phyloP scores from a whole-genome alignment of 306 rosid genomes.

The Rubus parviflorus region DNA sequence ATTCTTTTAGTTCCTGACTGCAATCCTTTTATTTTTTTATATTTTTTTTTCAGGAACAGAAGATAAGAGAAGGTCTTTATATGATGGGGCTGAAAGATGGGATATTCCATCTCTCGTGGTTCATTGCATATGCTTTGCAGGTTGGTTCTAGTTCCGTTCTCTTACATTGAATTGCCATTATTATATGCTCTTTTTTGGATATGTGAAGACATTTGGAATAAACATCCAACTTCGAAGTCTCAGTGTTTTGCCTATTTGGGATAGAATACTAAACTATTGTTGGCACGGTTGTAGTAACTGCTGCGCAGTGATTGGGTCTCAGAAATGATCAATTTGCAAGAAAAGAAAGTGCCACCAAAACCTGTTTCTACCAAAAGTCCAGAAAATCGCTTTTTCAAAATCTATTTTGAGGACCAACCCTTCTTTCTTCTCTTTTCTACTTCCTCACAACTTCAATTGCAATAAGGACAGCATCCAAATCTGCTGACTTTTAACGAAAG shows the following conservation, averaged over 20 bases:
- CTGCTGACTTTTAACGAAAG: not conserved
- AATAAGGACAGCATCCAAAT: not conserved
- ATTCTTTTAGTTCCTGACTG: constrained; percentile 25
- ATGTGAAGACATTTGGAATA: not conserved
- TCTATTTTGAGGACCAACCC: not conserved
- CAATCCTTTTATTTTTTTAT: constrained; percentile 13
- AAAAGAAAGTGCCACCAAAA: not conserved
- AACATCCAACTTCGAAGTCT: not conserved
- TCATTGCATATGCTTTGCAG: constrained; percentile 84
- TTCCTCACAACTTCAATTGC: not conserved
- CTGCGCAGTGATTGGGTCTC: not conserved
- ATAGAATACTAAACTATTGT: not conserved
- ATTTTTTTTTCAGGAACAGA: constrained; percentile 69
- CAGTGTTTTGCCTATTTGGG: constrained; percentile 1
- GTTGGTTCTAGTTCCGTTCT: constrained; percentile 37
- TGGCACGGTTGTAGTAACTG: not conserved
- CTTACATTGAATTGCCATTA: constrained; percentile 1
- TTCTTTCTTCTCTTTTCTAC: not conserved
- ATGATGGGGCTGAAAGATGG: constrained; percentile 98
- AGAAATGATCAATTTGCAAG: constrained; percentile 12
- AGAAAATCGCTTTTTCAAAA: not conserved
- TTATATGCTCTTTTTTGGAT: not conserved
- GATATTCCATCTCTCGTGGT: constrained; percentile 91
- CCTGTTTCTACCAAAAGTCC: not conserved
- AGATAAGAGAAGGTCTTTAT: constrained; percentile 94